Evolutionary conservation across 768 basidiomycete species (phyloP).

Genomic region (Sutorius australiensis): DNA sequence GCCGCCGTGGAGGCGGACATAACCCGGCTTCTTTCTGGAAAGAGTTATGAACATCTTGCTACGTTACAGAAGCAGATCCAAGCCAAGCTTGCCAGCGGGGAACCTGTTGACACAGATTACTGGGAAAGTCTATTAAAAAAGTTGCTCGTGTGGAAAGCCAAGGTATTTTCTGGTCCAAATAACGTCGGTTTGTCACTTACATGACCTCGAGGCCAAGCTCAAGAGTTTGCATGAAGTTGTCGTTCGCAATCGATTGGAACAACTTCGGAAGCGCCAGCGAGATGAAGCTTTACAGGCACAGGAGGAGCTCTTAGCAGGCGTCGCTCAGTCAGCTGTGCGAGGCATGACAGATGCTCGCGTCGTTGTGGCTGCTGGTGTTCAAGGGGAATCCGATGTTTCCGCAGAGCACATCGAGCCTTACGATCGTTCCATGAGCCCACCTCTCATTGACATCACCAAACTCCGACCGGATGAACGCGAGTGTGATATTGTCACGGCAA

Average conservation of each 20-base stretch:
- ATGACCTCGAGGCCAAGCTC: slow-evolving; percentile 68
- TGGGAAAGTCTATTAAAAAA: slow-evolving; percentile 94
- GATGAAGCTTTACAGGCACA: slow-evolving; percentile 95
- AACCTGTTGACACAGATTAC: slow-evolving; percentile 95
- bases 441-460: slow-evolving; percentile 65
- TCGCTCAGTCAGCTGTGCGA: slow-evolving; percentile 56
- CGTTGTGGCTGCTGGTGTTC: slow-evolving; percentile 31
- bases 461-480: slow-evolving; percentile 76
- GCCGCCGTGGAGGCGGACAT: slow-evolving; percentile 85
- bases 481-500: slow-evolving; percentile 69
- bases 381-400: slow-evolving; percentile 34
- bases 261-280: slow-evolving; percentile 90
- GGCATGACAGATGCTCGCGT: slow-evolving; percentile 37
- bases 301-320: slow-evolving; percentile 82
- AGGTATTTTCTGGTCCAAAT: slow-evolving; percentile 45
- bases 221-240: slow-evolving; percentile 94
- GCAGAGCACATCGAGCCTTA: slow-evolving; percentile 77
- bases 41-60: slow-evolving; percentile 80
- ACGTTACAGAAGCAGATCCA: slow-evolving; percentile 84
- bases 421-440: slow-evolving; percentile 81
- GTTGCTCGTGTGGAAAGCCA: slow-evolving; percentile 94
- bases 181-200: not conserved
- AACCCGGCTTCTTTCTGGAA: slow-evolving; percentile 72
- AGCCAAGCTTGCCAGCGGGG: slow-evolving; percentile 83
- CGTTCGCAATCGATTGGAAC: slow-evolving; percentile 92